phyloP scores from a whole-genome alignment of 179 eudicot species.

The Corrigiola litoralis region DNA sequence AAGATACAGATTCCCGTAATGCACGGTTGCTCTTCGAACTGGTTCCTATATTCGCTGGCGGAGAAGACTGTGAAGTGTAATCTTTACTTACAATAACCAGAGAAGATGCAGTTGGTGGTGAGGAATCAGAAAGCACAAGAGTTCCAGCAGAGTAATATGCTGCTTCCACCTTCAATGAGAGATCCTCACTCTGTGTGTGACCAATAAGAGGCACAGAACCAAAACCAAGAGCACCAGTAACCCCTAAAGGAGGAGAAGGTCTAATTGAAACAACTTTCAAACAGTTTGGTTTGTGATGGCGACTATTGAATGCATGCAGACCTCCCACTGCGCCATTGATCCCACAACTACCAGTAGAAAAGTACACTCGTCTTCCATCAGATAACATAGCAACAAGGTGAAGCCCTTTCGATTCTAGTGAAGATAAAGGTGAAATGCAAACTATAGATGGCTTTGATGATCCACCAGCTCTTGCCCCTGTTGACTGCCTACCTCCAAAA shows the following conservation, averaged over 20 bases:
- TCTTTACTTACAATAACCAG: slow-evolving; percentile 82
- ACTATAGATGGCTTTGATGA: slow-evolving; percentile 75
- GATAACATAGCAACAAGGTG: slow-evolving; percentile 96
- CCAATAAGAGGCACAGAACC: slow-evolving; percentile 75
- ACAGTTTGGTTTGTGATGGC: slow-evolving; percentile 69
- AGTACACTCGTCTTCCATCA: slow-evolving; percentile 95
- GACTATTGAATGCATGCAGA: slow-evolving; percentile 47
- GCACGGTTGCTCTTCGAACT: slow-evolving; percentile 78
- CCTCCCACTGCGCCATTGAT: slow-evolving; percentile 51
- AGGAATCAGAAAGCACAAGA: slow-evolving; percentile 93
- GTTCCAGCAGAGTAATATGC: slow-evolving; percentile 83
- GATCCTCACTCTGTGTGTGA: slow-evolving; percentile 80
- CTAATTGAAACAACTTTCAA: slow-evolving; percentile 79
- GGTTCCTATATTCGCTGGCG: slow-evolving; percentile 57
- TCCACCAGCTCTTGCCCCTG: slow-evolving; percentile 63
- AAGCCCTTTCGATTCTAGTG: slow-evolving; percentile 84
- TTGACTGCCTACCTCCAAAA: slow-evolving; percentile 64
- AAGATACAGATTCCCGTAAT: slow-evolving; percentile 81
- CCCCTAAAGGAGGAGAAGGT: slow-evolving; percentile 95
- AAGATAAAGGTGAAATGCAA: slow-evolving; percentile 77
- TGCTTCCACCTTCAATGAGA: slow-evolving; percentile 80
- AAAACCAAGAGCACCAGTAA: slow-evolving; percentile 69
- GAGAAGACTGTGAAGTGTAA: slow-evolving; percentile 64
- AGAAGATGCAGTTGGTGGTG: slow-evolving; percentile 78
- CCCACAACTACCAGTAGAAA: slow-evolving; percentile 75